Evolutionary conservation across 768 basidiomycete species (phyloP).

Genomic region (Royoungia palumana): DNA sequence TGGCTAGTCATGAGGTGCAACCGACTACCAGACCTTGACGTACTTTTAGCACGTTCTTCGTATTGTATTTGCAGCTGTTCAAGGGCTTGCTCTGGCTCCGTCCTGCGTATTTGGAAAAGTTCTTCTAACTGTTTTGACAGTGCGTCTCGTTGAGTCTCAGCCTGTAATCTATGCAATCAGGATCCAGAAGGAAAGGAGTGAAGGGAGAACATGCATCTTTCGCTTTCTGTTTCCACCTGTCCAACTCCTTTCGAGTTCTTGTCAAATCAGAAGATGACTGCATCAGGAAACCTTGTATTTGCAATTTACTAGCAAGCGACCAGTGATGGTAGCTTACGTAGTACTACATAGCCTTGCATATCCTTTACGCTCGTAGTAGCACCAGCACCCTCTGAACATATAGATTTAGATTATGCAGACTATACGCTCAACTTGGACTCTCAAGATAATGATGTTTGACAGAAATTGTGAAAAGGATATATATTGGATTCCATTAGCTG

Average conservation of each 20-base stretch:
- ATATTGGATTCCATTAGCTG: too few species aligned
- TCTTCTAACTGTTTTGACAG: slow-evolving; percentile 59
- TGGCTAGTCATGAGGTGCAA: slow-evolving; percentile 5
- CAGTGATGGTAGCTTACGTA: too few species aligned
- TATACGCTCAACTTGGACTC: too few species aligned
- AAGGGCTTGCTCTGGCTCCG: slow-evolving; percentile 61
- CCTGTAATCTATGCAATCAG: slow-evolving; percentile 12
- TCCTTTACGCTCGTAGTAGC: too few species aligned
- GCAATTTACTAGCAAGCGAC: too few species aligned
- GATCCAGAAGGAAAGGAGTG: background rate
- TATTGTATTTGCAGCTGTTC: slow-evolving; percentile 48
- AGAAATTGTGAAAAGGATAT: too few species aligned
- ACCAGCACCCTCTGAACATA: too few species aligned
- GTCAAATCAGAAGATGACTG: slow-evolving; percentile 8
- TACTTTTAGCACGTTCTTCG: slow-evolving; percentile 53
- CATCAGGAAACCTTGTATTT: too few species aligned
- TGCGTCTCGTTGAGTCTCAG: slow-evolving; percentile 42
- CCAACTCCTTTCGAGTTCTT: slow-evolving; percentile 22
- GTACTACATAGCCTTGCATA: too few species aligned
- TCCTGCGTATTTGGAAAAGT: slow-evolving; percentile 51
- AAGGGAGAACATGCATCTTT: slow-evolving; percentile 19
- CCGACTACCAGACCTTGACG: slow-evolving; percentile 3
- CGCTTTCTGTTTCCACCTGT: slow-evolving; percentile 30
- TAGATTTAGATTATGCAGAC: too few species aligned
- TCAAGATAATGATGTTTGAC: too few species aligned